Evolutionary conservation across 148 eudicot species (phyloP), one percentile per base, ranked within the genome.

Genomic region (Bassia scoparia): DNA sequence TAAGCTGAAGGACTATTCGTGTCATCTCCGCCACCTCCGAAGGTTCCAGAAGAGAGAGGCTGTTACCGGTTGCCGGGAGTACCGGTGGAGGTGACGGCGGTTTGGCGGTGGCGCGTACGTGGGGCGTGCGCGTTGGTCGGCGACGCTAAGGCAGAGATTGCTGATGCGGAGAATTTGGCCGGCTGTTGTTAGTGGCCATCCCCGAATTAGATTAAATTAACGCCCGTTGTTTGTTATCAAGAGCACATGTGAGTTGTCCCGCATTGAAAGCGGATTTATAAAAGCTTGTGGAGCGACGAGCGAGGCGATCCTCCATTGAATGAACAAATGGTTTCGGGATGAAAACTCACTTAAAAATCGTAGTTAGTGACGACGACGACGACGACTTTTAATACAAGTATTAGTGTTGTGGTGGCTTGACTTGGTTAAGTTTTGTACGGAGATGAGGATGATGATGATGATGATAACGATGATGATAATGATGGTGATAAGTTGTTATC

Each of bases 161-260:
- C 69, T 91, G 72, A 85, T 90, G 77, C 83, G 98, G 43, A 85
- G 90, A 52, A 84, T 84, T 58, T 95, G 96, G 97, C 83, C 97
- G 35, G 97, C 98, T 7, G 92, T 91, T 33, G 86, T 95, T 2
- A n/a, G 90, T 87, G 21, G 83, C 81, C 27, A 95, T 95, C 67
- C 96, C 96, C 61, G 98, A 95, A 79, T n/a, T n/a, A n/a, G n/a
- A n/a, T 41, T 5, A 41, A 41, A 0, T 41, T 41, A 8, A 41
- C 12, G 1, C 46, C 12, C 9, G 9, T 41, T 41, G 1, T 41
- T 5, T 8, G 14, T 4, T 41, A 14, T 41, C 9, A n/a, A 8
- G 46, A 8, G 46, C 46, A 41, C 46, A 41, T 41, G 46, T 41
- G 46, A 41, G 46, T 41, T 41, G 46, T 41, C 46, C 14, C 5